Evolutionary conservation across 75 land plant species (phyloP).

Genomic region (Sequoiadendron giganteum): DNA sequence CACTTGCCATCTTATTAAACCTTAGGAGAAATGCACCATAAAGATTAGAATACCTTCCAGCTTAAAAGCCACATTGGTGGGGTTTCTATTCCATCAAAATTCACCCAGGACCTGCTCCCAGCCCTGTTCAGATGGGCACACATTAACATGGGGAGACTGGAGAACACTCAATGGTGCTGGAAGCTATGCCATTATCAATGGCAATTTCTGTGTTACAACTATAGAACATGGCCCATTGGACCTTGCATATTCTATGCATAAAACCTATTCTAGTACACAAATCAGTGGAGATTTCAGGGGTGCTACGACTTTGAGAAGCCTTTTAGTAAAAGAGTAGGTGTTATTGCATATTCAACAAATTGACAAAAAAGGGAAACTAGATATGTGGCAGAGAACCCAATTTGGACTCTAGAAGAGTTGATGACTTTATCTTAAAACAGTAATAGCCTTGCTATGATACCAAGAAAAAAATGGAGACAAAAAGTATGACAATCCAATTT

Average conservation of each 20-base stretch:
- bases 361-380: neutral
- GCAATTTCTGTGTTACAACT: neutral
- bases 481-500: neutral
- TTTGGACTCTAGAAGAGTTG: neutral
- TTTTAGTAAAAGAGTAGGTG: neutral
- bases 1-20: neutral
- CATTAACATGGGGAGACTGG: neutral
- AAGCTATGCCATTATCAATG: neutral
- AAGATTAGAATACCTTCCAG: neutral
- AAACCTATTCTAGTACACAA: neutral
- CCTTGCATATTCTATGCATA: neutral
- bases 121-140: neutral
- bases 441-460: neutral
- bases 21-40: neutral
- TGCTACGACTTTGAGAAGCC: neutral
- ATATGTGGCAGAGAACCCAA: neutral
- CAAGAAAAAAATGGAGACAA: neutral
- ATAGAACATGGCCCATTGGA: too few species aligned
- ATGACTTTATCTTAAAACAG: too few species aligned
- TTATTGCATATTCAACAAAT: neutral
- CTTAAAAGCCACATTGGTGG: neutral
- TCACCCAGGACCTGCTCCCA: neutral
- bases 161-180: neutral
- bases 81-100: neutral
- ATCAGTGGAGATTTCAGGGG: neutral